These are phyloP conservation scores for Sophora flavescens DNA, from an alignment of 306 rosid species.

Conservation along the genomic window DNA sequence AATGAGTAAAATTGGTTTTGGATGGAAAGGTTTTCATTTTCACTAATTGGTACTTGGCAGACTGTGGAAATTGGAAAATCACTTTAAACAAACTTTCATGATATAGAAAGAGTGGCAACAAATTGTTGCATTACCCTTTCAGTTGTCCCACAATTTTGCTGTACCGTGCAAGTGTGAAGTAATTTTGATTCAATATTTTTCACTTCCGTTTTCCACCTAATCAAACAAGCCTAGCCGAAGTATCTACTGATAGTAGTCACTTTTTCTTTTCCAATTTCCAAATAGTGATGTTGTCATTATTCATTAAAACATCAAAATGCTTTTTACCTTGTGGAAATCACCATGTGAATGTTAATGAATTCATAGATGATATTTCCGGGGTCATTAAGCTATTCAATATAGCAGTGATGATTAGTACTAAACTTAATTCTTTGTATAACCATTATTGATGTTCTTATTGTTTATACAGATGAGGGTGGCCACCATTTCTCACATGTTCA, in stretches of 20 bases:
- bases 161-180: constrained; percentile 13
- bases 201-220: not conserved
- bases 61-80: constrained; percentile 20
- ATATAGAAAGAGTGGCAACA: not conserved
- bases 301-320: constrained; percentile 24
- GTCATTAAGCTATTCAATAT: not conserved
- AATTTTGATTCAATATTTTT: constrained; percentile 19
- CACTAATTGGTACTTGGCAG: not conserved
- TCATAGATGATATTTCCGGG: not conserved
- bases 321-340: not conserved
- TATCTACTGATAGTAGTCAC: not conserved
- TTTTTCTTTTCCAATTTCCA: not conserved
- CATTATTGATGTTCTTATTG: constrained; percentile 38
- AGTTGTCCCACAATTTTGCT: not conserved
- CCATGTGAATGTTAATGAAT: not conserved
- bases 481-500: constrained; percentile 62
- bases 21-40: constrained; percentile 20
- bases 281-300: not conserved
- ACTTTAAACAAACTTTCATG: constrained; percentile 3
- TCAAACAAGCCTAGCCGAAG: constrained; percentile 10
- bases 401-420: not conserved
- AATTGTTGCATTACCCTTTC: not conserved
- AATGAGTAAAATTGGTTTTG: constrained; percentile 22
- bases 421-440: constrained; percentile 16
- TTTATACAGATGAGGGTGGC: constrained; percentile 67